Evolutionary conservation across 2,329 filamentous ascomycete genomes (phyloP).

Genomic region (Nothopassalora personata): DNA sequence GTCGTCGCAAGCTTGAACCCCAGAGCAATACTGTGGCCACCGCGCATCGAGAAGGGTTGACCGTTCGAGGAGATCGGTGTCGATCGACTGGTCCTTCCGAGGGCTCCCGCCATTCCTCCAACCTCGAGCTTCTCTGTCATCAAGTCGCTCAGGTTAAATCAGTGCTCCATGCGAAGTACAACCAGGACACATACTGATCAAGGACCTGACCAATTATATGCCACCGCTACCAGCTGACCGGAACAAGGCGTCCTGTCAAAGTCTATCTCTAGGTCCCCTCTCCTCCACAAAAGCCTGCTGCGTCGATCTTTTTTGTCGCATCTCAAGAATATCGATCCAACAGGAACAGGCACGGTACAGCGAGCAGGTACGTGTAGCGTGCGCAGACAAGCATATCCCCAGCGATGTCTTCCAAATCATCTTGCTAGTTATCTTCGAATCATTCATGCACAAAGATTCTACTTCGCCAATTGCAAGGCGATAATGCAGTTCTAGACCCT

Average conservation of each 20-base stretch:
- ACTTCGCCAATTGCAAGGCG: slow-evolving; percentile 5
- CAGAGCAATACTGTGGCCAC: background rate
- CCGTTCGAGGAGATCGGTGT: no score
- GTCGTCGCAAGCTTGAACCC: slow-evolving; percentile 2
- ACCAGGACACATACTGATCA: background rate
- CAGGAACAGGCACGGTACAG: slow-evolving; percentile 3
- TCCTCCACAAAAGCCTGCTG: background rate
- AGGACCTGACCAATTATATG: background rate
- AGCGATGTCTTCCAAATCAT: slow-evolving; percentile 18
- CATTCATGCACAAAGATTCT: background rate
- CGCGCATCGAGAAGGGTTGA: background rate
- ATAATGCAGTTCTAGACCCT: slow-evolving; percentile 13
- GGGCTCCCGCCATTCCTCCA: no score
- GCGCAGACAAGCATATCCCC: slow-evolving; percentile 4
- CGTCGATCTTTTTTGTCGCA: background rate
- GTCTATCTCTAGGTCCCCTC: background rate
- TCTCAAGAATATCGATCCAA: background rate
- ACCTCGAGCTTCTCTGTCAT: no score
- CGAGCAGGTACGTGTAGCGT: slow-evolving; percentile 3
- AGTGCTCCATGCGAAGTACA: background rate
- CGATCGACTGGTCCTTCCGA: no score
- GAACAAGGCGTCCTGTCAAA: background rate
- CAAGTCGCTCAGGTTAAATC: background rate
- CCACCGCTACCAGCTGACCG: background rate
- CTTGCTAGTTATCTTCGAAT: slow-evolving; percentile 1